Evolutionary conservation across 192 early-diverging fungal genomes (phyloP).

Genomic region (Coemansia sp.): DNA sequence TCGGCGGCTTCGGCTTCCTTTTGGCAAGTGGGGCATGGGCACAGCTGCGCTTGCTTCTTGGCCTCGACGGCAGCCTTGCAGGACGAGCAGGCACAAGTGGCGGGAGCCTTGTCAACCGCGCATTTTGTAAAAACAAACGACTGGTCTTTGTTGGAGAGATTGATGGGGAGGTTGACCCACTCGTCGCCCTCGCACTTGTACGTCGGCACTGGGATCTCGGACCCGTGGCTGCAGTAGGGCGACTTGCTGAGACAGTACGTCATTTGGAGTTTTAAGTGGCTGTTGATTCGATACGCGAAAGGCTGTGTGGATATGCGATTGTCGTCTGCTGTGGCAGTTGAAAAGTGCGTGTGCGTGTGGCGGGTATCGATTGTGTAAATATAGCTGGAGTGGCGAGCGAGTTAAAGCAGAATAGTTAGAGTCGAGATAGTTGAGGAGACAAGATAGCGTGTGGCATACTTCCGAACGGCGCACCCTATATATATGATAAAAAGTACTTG

Average conservation of each 20-base stretch:
- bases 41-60: slow-evolving; percentile 34
- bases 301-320: slow-evolving; percentile 1
- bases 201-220: slow-evolving; percentile 48
- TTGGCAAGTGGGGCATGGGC: slow-evolving; percentile 38
- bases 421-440: slow-evolving; percentile 2
- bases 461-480: slow-evolving; percentile 13
- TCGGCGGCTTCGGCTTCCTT: slow-evolving; percentile 43
- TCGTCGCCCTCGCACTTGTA: slow-evolving; percentile 56
- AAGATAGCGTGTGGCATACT: background rate
- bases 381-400: background rate
- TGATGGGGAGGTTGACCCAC: slow-evolving; percentile 57
- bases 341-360: slow-evolving; percentile 3
- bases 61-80: slow-evolving; percentile 41
- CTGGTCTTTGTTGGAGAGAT: slow-evolving; percentile 54
- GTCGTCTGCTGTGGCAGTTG: background rate
- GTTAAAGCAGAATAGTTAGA: slow-evolving; percentile 3
- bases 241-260: slow-evolving; percentile 54
- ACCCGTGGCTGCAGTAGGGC: slow-evolving; percentile 44
- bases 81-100: slow-evolving; percentile 31
- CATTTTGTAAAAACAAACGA: slow-evolving; percentile 50
- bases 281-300: slow-evolving; percentile 1
- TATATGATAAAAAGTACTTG: slow-evolving; percentile 2
- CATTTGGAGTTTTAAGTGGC: slow-evolving; percentile 19
- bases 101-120: slow-evolving; percentile 39
- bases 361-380: background rate